Conservation (phyloP, 805 yeast species). For the Huiozyma naganishii region DNA sequence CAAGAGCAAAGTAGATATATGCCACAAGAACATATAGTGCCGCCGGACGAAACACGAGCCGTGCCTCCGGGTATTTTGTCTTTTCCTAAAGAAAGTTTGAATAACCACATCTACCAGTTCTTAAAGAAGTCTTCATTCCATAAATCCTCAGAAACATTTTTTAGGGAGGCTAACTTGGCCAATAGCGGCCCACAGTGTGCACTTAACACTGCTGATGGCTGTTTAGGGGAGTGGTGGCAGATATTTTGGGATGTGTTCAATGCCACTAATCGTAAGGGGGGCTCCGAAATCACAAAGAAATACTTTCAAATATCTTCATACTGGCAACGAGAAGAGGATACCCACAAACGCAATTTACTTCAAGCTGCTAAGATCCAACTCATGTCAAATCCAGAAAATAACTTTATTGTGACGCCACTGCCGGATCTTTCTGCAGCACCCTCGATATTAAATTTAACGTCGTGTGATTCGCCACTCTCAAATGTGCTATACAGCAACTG, state of each 20-base stretch:
- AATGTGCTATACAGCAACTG: neutral
- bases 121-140: slow-evolving; percentile 61
- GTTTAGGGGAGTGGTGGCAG: slow-evolving; percentile 90
- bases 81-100: slow-evolving; percentile 15
- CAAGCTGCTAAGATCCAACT: slow-evolving; percentile 37
- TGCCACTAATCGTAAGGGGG: slow-evolving; percentile 59
- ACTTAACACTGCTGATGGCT: slow-evolving; percentile 76
- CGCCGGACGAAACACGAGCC: too few species aligned
- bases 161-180: slow-evolving; percentile 53
- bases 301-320: slow-evolving; percentile 54
- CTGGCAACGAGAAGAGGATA: slow-evolving; percentile 50
- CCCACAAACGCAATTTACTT: slow-evolving; percentile 33
- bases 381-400: slow-evolving; percentile 30
- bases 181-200: neutral
- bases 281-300: slow-evolving; percentile 53
- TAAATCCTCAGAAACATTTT: slow-evolving; percentile 63
- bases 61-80: neutral
- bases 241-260: slow-evolving; percentile 89
- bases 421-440: too few species aligned
- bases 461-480: neutral
- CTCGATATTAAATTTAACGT: too few species aligned
- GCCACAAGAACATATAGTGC: too few species aligned
- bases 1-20: too few species aligned
- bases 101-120: slow-evolving; percentile 81
- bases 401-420: slow-evolving; percentile 5